Evolutionary conservation across 306 rosid species (phyloP).

Genomic region (Astragalus membranaceus): DNA sequence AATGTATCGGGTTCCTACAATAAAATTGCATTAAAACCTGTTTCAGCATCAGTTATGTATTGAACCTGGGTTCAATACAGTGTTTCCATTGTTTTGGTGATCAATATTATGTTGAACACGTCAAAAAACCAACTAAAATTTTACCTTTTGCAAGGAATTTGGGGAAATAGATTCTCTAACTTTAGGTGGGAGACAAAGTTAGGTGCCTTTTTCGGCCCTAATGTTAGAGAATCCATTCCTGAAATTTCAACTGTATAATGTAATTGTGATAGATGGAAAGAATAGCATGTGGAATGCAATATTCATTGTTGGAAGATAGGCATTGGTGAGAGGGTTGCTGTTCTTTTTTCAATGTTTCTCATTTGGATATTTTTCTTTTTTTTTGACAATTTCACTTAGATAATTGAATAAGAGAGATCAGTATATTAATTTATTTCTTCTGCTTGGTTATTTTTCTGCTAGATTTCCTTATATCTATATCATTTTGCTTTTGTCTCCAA

Average conservation of each 20-base stretch:
- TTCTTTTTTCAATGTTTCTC: too few species aligned
- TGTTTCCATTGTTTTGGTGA: not conserved
- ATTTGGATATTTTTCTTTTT: too few species aligned
- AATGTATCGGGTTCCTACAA: not conserved
- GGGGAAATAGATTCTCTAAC: too few species aligned
- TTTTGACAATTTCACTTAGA: too few species aligned
- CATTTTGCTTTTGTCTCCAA: too few species aligned
- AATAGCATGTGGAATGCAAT: conserved; percentile 9
- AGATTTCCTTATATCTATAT: too few species aligned
- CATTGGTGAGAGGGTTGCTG: not conserved
- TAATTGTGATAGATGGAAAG: not conserved
- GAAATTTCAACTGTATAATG: not conserved
- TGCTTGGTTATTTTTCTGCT: too few species aligned
- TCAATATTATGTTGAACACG: not conserved
- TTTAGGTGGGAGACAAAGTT: too few species aligned
- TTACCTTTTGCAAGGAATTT: not conserved
- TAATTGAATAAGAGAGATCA: too few species aligned
- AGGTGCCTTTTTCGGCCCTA: too few species aligned
- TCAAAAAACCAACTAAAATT: not conserved
- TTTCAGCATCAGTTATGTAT: not conserved
- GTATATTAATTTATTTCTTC: too few species aligned
- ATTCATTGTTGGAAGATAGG: not conserved
- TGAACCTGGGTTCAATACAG: conserved; percentile 4
- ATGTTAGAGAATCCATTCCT: too few species aligned
- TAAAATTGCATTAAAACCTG: not conserved